Percentiles rank a stretch among this genome's conserved stretches.
phyloP scores from a whole-genome alignment of 345 rosid species.

The Syzygium oleosum region DNA sequence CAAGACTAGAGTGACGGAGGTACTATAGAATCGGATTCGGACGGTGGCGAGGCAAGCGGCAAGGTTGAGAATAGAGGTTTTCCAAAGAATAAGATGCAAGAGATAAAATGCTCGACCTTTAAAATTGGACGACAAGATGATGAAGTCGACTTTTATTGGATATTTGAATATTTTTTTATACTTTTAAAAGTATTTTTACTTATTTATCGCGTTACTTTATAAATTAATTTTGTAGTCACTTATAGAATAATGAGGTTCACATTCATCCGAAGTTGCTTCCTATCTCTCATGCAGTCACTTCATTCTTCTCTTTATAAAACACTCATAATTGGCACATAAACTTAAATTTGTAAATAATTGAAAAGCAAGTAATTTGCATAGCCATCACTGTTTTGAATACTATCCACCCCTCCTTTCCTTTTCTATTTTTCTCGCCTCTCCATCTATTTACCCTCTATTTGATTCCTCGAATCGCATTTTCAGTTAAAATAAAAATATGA shows the following conservation, averaged over 20 bases:
- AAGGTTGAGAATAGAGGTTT: not conserved
- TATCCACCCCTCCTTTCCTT: not conserved
- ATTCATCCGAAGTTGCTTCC: not conserved
- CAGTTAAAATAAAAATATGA: too few species aligned
- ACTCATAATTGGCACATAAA: not conserved
- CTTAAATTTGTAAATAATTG: not conserved
- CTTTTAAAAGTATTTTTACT: not conserved
- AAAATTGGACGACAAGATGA: not conserved
- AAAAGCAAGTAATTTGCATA: not conserved
- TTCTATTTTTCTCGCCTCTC: not conserved
- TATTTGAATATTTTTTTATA: not conserved
- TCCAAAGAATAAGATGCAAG: not conserved
- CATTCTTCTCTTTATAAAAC: not conserved
- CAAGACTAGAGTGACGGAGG: not conserved
- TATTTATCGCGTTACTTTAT: not conserved
- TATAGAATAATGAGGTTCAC: not conserved
- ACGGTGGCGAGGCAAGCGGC: fast-evolving
- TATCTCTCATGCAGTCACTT: not conserved
- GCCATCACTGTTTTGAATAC: not conserved
- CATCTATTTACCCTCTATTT: not conserved
- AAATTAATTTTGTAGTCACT: not conserved
- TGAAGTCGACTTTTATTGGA: not conserved
- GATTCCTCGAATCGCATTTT: too few species aligned
- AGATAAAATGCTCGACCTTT: not conserved
- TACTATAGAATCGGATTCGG: not conserved